phyloP scores from a whole-genome alignment of 257 asterid genomes.

The Solanum etuberosum region DNA sequence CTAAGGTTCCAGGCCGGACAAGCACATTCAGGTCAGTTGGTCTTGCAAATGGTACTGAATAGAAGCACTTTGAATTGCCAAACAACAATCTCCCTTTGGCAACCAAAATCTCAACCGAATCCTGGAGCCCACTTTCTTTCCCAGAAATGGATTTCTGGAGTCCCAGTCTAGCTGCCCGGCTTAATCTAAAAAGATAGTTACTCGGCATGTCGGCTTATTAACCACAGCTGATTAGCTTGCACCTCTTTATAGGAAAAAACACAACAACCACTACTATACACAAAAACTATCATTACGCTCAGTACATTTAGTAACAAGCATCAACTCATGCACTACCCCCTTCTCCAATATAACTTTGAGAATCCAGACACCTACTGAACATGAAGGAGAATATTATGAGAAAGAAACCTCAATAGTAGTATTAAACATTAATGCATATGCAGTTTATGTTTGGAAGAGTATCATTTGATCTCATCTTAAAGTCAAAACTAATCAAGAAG shows the following conservation, averaged over 20 bases:
- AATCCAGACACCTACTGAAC: background rate
- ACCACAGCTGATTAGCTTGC: conserved; percentile 10
- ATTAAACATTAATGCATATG: background rate
- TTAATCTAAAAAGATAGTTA: conserved; percentile 43
- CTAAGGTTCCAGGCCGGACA: conserved; percentile 53
- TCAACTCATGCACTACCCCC: background rate
- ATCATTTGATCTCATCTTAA: background rate
- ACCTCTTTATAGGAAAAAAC: conserved; percentile 10
- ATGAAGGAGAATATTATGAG: background rate
- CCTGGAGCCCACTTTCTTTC: conserved; percentile 34
- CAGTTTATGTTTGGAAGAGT: background rate
- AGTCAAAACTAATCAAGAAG: background rate
- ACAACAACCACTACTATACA: conserved; percentile 20
- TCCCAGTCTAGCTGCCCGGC: conserved; percentile 34
- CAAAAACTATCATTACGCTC: conserved; percentile 57
- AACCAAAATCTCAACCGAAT: conserved; percentile 38
- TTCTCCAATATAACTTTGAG: background rate
- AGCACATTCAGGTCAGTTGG: conserved; percentile 32
- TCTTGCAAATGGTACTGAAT: conserved; percentile 27
- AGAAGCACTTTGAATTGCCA: conserved; percentile 22
- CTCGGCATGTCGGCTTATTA: conserved; percentile 53
- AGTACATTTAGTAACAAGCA: conserved; percentile 25
- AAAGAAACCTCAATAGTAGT: background rate
- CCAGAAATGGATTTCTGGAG: conserved; percentile 33
- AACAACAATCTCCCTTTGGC: conserved; percentile 38